A percentile compares a stretch with the other conserved stretches of the same genome.
phyloP scores from a whole-genome alignment of 2,329 filamentous ascomycete species.

The Byssothecium circinans region DNA sequence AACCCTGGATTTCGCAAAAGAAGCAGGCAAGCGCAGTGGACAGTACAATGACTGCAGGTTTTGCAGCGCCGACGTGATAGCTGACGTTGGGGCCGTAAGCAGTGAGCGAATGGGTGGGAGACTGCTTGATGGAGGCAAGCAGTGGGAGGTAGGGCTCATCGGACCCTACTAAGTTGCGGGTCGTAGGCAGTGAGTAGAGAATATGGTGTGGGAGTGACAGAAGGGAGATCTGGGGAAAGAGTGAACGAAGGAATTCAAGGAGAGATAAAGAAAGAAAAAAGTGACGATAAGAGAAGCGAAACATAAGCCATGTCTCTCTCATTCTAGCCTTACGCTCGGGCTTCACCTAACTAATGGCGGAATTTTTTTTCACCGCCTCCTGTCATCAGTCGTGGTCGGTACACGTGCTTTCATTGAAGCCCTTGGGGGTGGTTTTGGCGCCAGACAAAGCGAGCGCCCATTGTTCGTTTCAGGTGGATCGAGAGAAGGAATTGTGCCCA shows the following conservation, averaged over 20 bases:
- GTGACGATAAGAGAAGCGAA: slow-evolving; percentile 17
- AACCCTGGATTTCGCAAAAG: slow-evolving; percentile 17
- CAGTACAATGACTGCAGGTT: slow-evolving; percentile 37
- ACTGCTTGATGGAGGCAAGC: slow-evolving; percentile 39
- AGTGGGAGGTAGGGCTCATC: slow-evolving; percentile 33
- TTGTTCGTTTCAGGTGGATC: neutral
- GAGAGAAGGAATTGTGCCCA: neutral
- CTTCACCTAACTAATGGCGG: slow-evolving; percentile 9
- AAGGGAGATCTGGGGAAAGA: slow-evolving; percentile 8
- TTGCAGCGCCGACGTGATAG: slow-evolving; percentile 26
- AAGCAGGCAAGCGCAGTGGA: slow-evolving; percentile 33
- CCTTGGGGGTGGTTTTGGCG: slow-evolving; percentile 9
- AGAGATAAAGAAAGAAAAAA: slow-evolving; percentile 20
- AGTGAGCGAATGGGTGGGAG: slow-evolving; percentile 32
- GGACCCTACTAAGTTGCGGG: slow-evolving; percentile 11
- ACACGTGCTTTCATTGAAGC: slow-evolving; percentile 8
- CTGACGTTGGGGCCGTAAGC: slow-evolving; percentile 20
- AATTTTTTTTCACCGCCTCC: slow-evolving; percentile 35
- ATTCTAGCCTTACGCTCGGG: slow-evolving; percentile 35
- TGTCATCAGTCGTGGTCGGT: slow-evolving; percentile 29
- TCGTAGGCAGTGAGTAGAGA: neutral
- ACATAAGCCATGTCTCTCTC: slow-evolving; percentile 10
- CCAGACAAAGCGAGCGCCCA: neutral
- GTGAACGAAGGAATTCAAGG: slow-evolving; percentile 17
- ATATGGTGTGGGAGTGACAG: no score